Percentiles rank a stretch among this genome's conserved stretches.
Conservation (phyloP, 345 rosid genomes). For the Ailanthus altissimus region DNA sequence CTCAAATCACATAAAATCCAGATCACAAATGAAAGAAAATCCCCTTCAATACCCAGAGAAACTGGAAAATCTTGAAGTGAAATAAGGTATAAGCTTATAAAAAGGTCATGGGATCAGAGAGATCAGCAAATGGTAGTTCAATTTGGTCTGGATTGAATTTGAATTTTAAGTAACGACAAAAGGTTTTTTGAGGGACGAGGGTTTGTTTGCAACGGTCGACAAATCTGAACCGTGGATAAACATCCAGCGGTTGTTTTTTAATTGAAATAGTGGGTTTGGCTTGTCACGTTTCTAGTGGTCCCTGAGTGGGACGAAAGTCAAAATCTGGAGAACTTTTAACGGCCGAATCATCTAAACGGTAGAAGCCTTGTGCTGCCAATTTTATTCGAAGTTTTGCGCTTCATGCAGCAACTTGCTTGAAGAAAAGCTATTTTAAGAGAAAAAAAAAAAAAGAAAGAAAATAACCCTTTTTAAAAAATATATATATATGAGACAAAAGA, state of each 20-base stretch:
- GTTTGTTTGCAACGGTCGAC: constrained; percentile 50
- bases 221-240: constrained; percentile 36
- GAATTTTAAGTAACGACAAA: constrained; percentile 24
- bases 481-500: no score
- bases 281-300: not conserved
- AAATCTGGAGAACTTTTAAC: constrained; percentile 21
- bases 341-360: constrained; percentile 37
- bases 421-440: no score
- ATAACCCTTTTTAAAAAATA: no score
- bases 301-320: not conserved
- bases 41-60: not conserved
- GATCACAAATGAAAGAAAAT: not conserved
- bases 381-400: not conserved
- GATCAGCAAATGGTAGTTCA: not conserved
- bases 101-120: not conserved
- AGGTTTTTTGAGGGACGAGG: not conserved
- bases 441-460: not conserved
- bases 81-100: not conserved
- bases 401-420: not conserved
- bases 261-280: constrained; percentile 47
- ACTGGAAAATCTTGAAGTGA: constrained; percentile 2
- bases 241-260: constrained; percentile 35
- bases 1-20: constrained; percentile 3
- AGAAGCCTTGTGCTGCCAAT: not conserved
- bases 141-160: constrained; percentile 17